A percentile compares a stretch with the other conserved stretches of the same genome.
phyloP scores from a whole-genome alignment of 73 alveolate genomes.

The Effrenium voratum region DNA sequence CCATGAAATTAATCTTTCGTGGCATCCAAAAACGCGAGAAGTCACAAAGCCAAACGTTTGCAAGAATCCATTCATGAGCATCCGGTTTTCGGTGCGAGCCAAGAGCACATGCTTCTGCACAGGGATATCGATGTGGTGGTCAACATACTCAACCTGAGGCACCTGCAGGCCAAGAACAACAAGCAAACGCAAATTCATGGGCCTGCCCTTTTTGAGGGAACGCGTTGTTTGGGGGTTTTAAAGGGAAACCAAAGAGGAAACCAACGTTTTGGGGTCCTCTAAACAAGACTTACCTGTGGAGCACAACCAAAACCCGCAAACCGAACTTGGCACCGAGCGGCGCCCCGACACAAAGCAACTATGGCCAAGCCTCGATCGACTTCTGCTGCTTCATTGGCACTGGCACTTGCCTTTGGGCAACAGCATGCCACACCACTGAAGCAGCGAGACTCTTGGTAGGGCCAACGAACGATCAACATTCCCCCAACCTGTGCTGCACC shows the following conservation, averaged over 20 bases:
- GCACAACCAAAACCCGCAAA: too few species aligned
- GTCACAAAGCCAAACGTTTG: not conserved
- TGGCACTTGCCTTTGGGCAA: not conserved
- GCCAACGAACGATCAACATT: not conserved
- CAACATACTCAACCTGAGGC: conserved; percentile 33
- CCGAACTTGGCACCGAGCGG: too few species aligned
- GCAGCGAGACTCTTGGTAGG: not conserved
- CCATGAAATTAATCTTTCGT: too few species aligned
- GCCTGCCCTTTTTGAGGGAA: too few species aligned
- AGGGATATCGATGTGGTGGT: conserved; percentile 15
- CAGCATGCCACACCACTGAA: not conserved
- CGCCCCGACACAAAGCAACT: too few species aligned
- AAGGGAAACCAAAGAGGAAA: too few species aligned
- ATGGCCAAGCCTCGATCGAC: not conserved
- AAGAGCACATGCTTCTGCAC: conserved; percentile 52
- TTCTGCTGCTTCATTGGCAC: conserved; percentile 61
- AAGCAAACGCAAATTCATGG: too few species aligned
- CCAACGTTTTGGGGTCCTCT: too few species aligned
- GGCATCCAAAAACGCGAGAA: not conserved
- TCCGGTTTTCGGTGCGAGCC: not conserved
- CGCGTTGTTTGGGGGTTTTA: too few species aligned
- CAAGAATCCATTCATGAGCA: not conserved
- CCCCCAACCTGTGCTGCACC: conserved; percentile 36
- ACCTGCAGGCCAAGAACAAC: too few species aligned
- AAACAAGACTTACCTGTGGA: too few species aligned